Evolutionary conservation across 1,284 basidiomycete genomes (phyloP).

Genomic region (Testicularia cyperi): DNA sequence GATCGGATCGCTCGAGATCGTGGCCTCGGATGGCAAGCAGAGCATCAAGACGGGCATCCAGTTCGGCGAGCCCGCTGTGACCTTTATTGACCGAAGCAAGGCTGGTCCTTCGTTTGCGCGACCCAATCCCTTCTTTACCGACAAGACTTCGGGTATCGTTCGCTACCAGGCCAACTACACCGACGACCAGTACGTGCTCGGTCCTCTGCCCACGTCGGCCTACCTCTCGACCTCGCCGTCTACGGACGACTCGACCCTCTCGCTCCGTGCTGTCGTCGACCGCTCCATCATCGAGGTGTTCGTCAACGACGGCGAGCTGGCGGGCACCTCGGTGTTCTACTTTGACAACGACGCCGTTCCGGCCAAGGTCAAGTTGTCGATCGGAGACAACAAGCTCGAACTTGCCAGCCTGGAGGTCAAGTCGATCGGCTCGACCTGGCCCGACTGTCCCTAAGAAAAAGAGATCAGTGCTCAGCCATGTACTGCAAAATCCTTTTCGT

Average conservation of each 20-base stretch:
- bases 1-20: conserved; percentile 33
- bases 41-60: conserved; percentile 37
- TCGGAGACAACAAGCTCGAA: conserved; percentile 33
- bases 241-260: conserved; percentile 18
- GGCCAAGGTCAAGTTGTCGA: conserved; percentile 18
- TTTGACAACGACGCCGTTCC: conserved; percentile 41
- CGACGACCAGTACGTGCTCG: conserved; percentile 17
- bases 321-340: conserved; percentile 38
- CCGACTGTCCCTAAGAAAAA: conserved; percentile 10
- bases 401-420: conserved; percentile 28
- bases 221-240: conserved; percentile 8
- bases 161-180: conserved; percentile 35
- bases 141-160: conserved; percentile 46
- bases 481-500: too few relatives aligned
- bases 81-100: conserved; percentile 59
- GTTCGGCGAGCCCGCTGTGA: conserved; percentile 49
- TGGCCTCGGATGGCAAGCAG: conserved; percentile 21
- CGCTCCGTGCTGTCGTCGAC: conserved; percentile 53
- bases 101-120: conserved; percentile 46
- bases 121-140: conserved; percentile 59
- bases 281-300: conserved; percentile 58
- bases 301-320: conserved; percentile 50
- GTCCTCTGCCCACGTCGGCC: conserved; percentile 15
- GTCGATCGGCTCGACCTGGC: conserved; percentile 34
- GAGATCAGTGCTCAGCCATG: too few relatives aligned